Evolutionary conservation across 1,139 yeast species (phyloP).

Genomic region (Diutina ranongensis): DNA sequence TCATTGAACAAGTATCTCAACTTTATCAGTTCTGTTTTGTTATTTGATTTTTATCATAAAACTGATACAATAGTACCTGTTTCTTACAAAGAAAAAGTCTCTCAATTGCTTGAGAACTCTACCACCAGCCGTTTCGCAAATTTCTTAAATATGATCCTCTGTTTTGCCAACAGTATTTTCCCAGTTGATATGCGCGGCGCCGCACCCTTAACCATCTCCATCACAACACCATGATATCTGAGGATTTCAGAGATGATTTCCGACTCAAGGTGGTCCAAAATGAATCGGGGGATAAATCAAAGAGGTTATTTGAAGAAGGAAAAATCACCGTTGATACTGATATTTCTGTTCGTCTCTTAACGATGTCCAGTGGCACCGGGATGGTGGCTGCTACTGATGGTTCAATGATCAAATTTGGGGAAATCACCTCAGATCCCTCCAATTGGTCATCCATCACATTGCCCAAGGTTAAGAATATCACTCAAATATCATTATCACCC

Average conservation of each 20-base stretch:
- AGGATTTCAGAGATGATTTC: constrained; percentile 2
- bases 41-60: too few species aligned
- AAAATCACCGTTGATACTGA: not conserved
- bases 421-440: not conserved
- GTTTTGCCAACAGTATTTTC: too few species aligned
- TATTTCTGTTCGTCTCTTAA: not conserved
- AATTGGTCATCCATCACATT: not conserved
- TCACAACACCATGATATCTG: not conserved
- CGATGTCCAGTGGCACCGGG: not conserved
- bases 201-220: not conserved
- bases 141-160: too few species aligned
- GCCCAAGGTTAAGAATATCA: not conserved
- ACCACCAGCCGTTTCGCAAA: too few species aligned
- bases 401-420: not conserved
- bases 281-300: not conserved
- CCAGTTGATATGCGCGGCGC: too few species aligned
- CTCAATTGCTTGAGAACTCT: too few species aligned
- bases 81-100: too few species aligned
- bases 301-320: not conserved
- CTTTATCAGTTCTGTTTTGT: too few species aligned
- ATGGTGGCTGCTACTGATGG: not conserved
- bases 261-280: not conserved
- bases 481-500: not conserved
- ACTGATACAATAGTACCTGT: too few species aligned
- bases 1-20: too few species aligned